Conservation (phyloP, 2,329 filamentous ascomycete species). For the Xenoacremonium recifei region DNA sequence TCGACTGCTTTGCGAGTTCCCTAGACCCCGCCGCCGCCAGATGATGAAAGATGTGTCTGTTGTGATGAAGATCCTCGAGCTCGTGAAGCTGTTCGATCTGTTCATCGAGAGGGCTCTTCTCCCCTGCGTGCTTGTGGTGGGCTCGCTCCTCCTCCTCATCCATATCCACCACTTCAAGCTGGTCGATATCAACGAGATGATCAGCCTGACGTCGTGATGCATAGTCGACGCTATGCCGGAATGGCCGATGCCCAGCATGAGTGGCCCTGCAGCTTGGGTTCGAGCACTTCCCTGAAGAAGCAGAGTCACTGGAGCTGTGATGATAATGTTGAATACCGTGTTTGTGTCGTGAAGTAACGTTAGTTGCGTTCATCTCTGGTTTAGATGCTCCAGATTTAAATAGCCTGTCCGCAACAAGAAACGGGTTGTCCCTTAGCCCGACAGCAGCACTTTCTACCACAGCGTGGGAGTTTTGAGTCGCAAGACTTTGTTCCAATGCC, state of each 20-base stretch:
- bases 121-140: conserved; percentile 3
- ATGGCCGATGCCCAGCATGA: conserved; percentile 24
- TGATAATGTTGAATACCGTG: too few species aligned
- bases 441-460: too few species aligned
- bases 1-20: conserved; percentile 2
- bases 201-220: conserved; percentile 12
- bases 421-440: not conserved
- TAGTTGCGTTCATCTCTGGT: too few species aligned
- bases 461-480: too few species aligned
- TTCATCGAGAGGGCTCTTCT: conserved; percentile 14
- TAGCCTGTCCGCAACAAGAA: not conserved
- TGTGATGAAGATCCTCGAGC: conserved; percentile 31
- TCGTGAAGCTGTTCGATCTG: conserved; percentile 31
- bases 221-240: conserved; percentile 34
- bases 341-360: too few species aligned
- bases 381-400: not conserved
- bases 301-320: too few species aligned
- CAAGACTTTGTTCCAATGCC: too few species aligned
- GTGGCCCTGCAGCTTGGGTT: conserved; percentile 27
- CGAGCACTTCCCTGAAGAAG: conserved; percentile 25
- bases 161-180: conserved; percentile 8
- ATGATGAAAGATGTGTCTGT: conserved; percentile 34
- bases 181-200: conserved; percentile 1
- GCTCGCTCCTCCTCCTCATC: conserved; percentile 3
- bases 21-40: conserved; percentile 24